phyloP scores from a whole-genome alignment of 345 rosid genomes.

The Pugionium dolabratum region DNA sequence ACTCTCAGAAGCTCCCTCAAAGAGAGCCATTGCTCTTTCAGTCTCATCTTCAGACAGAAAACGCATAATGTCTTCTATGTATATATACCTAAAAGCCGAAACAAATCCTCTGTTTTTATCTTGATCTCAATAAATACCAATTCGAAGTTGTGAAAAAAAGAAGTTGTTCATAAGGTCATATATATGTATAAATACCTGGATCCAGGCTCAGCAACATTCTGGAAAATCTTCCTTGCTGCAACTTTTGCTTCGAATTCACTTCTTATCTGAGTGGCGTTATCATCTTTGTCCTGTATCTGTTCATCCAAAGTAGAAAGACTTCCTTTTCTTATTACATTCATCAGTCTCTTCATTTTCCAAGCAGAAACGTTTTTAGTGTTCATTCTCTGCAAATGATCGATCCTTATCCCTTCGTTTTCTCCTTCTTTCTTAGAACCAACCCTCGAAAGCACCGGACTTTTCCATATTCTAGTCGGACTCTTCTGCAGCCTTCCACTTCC shows the following conservation, averaged over 20 bases:
- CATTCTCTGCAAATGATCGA: constrained; percentile 71
- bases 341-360: constrained; percentile 91
- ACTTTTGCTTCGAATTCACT: constrained; percentile 77
- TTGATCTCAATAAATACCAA: constrained; percentile 3
- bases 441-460: constrained; percentile 52
- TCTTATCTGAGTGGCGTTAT: constrained; percentile 57
- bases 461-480: constrained; percentile 44
- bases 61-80: constrained; percentile 64
- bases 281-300: constrained; percentile 69
- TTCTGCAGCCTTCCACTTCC: constrained; percentile 52
- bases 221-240: constrained; percentile 77
- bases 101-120: constrained; percentile 7
- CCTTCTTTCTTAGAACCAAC: constrained; percentile 50
- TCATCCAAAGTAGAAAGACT: constrained; percentile 80
- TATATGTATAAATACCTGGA: constrained; percentile 50
- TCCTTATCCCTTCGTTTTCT: constrained; percentile 51
- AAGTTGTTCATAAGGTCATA: constrained; percentile 10
- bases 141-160: not conserved
- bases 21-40: constrained; percentile 53
- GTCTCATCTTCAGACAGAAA: constrained; percentile 74
- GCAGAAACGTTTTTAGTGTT: constrained; percentile 81
- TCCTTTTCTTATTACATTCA: constrained; percentile 67
- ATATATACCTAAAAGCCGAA: constrained; percentile 56
- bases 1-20: constrained; percentile 57
- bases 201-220: constrained; percentile 66